Conservation (phyloP, 768 basidiomycete genomes). For the Suillus subalutaceus region DNA sequence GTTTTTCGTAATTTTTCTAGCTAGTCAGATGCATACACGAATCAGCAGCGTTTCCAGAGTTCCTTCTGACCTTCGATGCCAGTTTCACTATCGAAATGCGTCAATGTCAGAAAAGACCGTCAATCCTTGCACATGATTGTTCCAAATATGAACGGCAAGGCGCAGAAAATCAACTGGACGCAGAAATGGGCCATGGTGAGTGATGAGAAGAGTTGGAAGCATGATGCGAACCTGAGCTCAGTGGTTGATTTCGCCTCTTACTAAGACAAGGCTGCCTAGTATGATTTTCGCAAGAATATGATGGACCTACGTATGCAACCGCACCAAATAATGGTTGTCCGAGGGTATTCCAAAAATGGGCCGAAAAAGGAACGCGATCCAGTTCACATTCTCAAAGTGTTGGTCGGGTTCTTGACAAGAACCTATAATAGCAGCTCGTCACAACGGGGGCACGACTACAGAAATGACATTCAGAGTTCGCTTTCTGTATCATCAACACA, state of each 20-base stretch:
- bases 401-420: conserved; percentile 88
- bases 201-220: conserved; percentile 14
- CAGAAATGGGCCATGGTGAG: neutral
- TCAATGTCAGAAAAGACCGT: conserved; percentile 17
- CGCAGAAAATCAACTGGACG: neutral
- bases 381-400: conserved; percentile 98
- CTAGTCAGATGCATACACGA: neutral
- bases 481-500: conserved; percentile 96
- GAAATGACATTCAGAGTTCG: conserved; percentile 52
- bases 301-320: conserved; percentile 67
- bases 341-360: conserved; percentile 70
- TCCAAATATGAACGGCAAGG: conserved; percentile 4
- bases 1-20: neutral
- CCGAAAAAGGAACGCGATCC: conserved; percentile 83
- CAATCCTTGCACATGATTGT: neutral
- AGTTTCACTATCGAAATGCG: conserved; percentile 54
- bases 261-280: conserved; percentile 85
- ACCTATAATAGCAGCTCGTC: conserved; percentile 49
- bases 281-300: conserved; percentile 94
- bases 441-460: neutral
- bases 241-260: conserved; percentile 88
- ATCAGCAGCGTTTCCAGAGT: conserved; percentile 36
- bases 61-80: conserved; percentile 70
- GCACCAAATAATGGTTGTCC: conserved; percentile 7
- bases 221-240: conserved; percentile 50